Evolutionary conservation across 495 filamentous ascomycete genomes (phyloP).

Genomic region (Lineolata rhizophorae): DNA sequence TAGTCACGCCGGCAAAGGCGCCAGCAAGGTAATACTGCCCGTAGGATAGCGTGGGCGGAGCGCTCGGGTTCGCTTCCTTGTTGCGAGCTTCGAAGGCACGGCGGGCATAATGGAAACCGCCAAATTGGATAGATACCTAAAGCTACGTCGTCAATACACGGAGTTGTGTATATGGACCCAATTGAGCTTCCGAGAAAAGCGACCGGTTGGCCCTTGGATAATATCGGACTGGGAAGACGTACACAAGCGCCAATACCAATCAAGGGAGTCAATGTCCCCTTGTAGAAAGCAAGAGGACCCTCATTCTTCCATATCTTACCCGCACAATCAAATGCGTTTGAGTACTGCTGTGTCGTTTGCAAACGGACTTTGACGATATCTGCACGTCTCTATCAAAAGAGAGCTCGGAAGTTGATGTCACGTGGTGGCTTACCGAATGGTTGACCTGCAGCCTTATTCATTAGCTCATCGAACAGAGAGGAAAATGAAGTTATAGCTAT

Average conservation of each 20-base stretch:
- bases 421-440: slow-evolving; percentile 43
- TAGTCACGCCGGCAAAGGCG: slow-evolving; percentile 80
- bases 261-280: slow-evolving; percentile 89
- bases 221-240: slow-evolving; percentile 13
- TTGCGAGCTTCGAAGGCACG: slow-evolving; percentile 63
- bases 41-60: slow-evolving; percentile 27
- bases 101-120: slow-evolving; percentile 83
- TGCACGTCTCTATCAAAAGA: slow-evolving; percentile 9
- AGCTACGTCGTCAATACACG: background rate
- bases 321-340: slow-evolving; percentile 57
- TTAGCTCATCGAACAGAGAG: no score
- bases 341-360: slow-evolving; percentile 68
- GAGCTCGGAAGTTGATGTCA: background rate
- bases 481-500: no score
- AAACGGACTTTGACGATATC: slow-evolving; percentile 97
- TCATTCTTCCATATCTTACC: slow-evolving; percentile 69
- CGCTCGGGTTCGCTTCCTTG: slow-evolving; percentile 19
- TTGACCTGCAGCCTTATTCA: slow-evolving; percentile 49
- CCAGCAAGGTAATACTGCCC: slow-evolving; percentile 76
- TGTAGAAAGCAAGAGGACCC: slow-evolving; percentile 86
- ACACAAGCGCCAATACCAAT: slow-evolving; percentile 93
- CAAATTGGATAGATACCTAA: slow-evolving; percentile 87
- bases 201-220: background rate
- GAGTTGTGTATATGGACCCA: slow-evolving; percentile 1
- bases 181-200: background rate